Percentiles rank a stretch among this genome's conserved stretches.
These are phyloP conservation scores for Lachancea thermotolerans DNA, from an alignment of 805 yeast genomes.

Conservation along the genomic window DNA sequence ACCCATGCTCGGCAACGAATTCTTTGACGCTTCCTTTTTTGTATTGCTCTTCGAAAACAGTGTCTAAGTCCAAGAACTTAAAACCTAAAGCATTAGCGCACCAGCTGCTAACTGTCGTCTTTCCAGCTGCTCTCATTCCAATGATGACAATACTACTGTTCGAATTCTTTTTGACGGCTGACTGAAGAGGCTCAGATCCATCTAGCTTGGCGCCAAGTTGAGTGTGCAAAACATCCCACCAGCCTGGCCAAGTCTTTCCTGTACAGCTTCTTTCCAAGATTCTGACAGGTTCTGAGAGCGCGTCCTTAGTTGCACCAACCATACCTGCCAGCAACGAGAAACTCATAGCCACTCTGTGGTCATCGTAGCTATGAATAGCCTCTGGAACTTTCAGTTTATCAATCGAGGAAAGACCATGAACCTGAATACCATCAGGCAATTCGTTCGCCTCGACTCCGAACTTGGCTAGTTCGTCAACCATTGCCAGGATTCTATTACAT, in stretches of 20 bases:
- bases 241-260: conserved; percentile 98
- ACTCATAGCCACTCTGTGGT: conserved; percentile 98
- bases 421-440: conserved; percentile 86
- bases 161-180: conserved; percentile 6
- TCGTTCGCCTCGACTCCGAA: conserved; percentile 85
- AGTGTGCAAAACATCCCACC: conserved; percentile 93
- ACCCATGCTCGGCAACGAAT: conserved; percentile 59
- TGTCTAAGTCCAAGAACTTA: conserved; percentile 68
- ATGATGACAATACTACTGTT: conserved; percentile 59
- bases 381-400: conserved; percentile 49
- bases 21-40: conserved; percentile 45
- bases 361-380: conserved; percentile 69
- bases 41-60: conserved; percentile 50
- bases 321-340: conserved; percentile 82
- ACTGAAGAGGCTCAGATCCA: conserved; percentile 54
- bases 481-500: conserved; percentile 92
- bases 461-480: conserved; percentile 81
- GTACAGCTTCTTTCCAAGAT: conserved; percentile 87
- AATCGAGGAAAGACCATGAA: conserved; percentile 57
- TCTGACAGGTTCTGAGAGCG: conserved; percentile 40
- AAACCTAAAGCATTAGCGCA: conserved; percentile 64
- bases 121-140: conserved; percentile 99
- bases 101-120: conserved; percentile 78
- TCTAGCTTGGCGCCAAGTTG: conserved; percentile 56
- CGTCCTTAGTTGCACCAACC: conserved; percentile 23